Conservation (phyloP, 1,284 basidiomycete species). For the Apiotrichum gamsii region DNA sequence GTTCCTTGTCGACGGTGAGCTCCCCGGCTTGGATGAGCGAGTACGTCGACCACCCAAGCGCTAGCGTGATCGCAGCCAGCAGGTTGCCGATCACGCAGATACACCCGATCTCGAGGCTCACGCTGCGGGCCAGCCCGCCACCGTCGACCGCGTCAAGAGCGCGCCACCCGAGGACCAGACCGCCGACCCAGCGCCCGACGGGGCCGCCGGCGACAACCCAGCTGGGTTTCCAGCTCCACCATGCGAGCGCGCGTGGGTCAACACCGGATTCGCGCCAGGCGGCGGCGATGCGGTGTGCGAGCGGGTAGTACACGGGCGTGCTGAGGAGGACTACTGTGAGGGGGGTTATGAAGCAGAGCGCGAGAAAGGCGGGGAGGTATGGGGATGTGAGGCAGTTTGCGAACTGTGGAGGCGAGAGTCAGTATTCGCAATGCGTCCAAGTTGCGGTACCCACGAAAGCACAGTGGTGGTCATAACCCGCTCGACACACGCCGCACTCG, state of each 20-base stretch:
- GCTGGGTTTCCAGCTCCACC: slow-evolving; percentile 23
- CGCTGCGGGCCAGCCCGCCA: not conserved
- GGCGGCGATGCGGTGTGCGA: slow-evolving; percentile 8
- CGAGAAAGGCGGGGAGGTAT: slow-evolving; percentile 33
- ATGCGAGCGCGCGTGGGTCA: slow-evolving; percentile 11
- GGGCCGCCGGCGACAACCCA: slow-evolving; percentile 41
- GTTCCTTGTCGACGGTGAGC: slow-evolving; percentile 34
- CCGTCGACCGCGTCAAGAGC: slow-evolving; percentile 24
- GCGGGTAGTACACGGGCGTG: slow-evolving; percentile 16
- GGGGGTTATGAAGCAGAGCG: slow-evolving; percentile 26
- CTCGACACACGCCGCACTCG: slow-evolving; percentile 37
- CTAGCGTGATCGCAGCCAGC: slow-evolving; percentile 25
- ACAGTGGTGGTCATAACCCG: slow-evolving; percentile 44
- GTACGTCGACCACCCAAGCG: slow-evolving; percentile 23
- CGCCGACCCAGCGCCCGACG: slow-evolving; percentile 28
- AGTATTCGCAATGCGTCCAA: not conserved
- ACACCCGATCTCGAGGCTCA: slow-evolving; percentile 19
- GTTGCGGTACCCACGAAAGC: slow-evolving; percentile 27
- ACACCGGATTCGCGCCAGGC: slow-evolving; percentile 13
- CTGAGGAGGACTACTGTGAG: slow-evolving; percentile 20
- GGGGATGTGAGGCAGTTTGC: slow-evolving; percentile 43
- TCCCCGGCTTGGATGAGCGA: slow-evolving; percentile 18
- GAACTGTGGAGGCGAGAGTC: slow-evolving; percentile 25
- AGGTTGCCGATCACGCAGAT: slow-evolving; percentile 23
- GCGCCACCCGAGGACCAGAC: slow-evolving; percentile 31